Evolutionary conservation across 352 stramenopile species (phyloP), one percentile per base, ranked within the genome.

Genomic region (Phytopythium boreale): DNA sequence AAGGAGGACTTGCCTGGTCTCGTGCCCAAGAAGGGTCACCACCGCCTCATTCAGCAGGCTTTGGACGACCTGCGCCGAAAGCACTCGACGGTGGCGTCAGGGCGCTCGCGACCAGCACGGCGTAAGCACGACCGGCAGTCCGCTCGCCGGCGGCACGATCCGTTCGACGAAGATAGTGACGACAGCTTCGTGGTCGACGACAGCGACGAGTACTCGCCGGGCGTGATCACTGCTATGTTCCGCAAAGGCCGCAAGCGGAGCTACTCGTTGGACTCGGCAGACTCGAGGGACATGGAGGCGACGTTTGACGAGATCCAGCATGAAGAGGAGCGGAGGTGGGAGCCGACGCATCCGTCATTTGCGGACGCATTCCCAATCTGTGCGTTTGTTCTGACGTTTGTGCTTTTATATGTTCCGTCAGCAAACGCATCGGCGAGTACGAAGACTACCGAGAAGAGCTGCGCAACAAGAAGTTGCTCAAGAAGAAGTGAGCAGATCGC

Each of bases 241-340:
- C 75, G 75, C 10, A 90, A 90, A 58, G 82, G 84, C 27, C 78
- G 85, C 4, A 89, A 92, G 71, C 79, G 81, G 15, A 73, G 76
- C 39, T 90, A 90, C 70, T 92, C 85, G 56, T 75, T 90, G 39
- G 87, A 94, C 61, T 93, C 85, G 59, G 74, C 77, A 9, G 87
- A 92, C 61, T 95, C 87, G 59, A 84, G 77, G 59, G 90, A 95
- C 64, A 96, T 96, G 87, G 87, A 96, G 44, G 84, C 87, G 10
- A 87, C 78, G 4, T 94, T 84, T 58, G 81, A 85, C 24, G 85
- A 96, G 66, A 96, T 96, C 56, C 85, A 93, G 70, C 82, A 90
- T 62, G 87, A 96, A 64, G 87, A 96, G 65, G 83, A 89, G 69
- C 84, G 85, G 56, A 95, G 84, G 79, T 91, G 69, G 27, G 69